Evolutionary conservation across 1,139 yeast species (phyloP).

Genomic region (Geotrichum restrictum): DNA sequence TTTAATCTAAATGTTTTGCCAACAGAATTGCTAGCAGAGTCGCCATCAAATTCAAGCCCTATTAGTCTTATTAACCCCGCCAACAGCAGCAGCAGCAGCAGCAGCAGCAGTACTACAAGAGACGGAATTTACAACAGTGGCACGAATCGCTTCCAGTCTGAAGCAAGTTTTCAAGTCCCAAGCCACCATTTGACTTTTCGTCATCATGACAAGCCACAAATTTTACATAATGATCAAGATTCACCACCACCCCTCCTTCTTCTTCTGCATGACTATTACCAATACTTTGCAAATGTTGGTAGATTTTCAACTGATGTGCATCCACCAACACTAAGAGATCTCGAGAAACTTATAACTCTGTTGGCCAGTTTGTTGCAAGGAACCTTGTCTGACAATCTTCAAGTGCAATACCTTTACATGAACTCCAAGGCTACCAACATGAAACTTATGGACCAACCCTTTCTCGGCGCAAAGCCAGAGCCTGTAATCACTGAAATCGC

Average conservation of each 20-base stretch:
- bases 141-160: too few species aligned
- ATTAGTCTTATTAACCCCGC: too few species aligned
- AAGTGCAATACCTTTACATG: slow-evolving; percentile 10
- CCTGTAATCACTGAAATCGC: slow-evolving; percentile 19
- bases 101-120: too few species aligned
- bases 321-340: neutral
- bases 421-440: neutral
- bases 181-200: too few species aligned
- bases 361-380: neutral
- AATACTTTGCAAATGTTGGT: neutral
- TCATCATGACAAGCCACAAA: too few species aligned
- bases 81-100: too few species aligned
- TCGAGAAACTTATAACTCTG: neutral
- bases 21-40: too few species aligned
- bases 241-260: neutral
- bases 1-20: neutral
- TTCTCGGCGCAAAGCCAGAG: neutral
- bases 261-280: neutral
- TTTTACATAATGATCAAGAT: neutral
- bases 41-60: too few species aligned
- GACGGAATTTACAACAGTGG: too few species aligned
- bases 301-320: neutral
- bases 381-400: neutral
- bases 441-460: too few species aligned
- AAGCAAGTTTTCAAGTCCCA: too few species aligned